Percentiles rank a stretch among this genome's conserved stretches.
Conservation (phyloP, 768 basidiomycete genomes). For the Agrocybe chaxingu region DNA sequence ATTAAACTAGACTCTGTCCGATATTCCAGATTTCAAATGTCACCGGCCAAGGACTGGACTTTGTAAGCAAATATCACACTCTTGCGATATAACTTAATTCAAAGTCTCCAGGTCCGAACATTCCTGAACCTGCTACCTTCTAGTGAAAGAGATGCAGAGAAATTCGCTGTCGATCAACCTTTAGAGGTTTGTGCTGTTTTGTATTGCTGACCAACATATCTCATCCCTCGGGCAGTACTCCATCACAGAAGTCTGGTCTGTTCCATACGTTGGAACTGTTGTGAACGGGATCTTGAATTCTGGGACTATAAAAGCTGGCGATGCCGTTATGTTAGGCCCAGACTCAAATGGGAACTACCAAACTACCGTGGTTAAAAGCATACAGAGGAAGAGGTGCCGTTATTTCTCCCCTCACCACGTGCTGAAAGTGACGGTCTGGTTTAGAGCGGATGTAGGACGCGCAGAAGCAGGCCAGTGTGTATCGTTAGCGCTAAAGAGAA, state of each 20-base stretch:
- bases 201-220: constrained; percentile 2
- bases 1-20: constrained; percentile 71
- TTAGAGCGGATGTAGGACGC: constrained; percentile 70
- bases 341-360: constrained; percentile 90
- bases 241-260: constrained; percentile 85
- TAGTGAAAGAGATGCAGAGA: constrained; percentile 78
- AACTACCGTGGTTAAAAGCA: constrained; percentile 78
- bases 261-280: constrained; percentile 83
- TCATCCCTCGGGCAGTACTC: constrained; percentile 52
- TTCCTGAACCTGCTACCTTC: constrained; percentile 91
- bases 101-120: constrained; percentile 58
- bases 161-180: constrained; percentile 77
- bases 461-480: constrained; percentile 98
- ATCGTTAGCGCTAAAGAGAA: constrained; percentile 87
- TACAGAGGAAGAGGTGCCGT: constrained; percentile 85
- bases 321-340: constrained; percentile 82
- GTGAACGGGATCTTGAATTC: constrained; percentile 82
- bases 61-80: constrained; percentile 38
- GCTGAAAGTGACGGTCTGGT: neutral
- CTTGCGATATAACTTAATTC: neutral
- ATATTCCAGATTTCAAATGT: constrained; percentile 94
- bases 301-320: constrained; percentile 74
- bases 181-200: constrained; percentile 52
- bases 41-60: constrained; percentile 86
- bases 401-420: neutral